These are phyloP conservation scores for Phaeosphaeria sp. DNA, from an alignment of 2,329 filamentous ascomycete species.

Conservation along the genomic window DNA sequence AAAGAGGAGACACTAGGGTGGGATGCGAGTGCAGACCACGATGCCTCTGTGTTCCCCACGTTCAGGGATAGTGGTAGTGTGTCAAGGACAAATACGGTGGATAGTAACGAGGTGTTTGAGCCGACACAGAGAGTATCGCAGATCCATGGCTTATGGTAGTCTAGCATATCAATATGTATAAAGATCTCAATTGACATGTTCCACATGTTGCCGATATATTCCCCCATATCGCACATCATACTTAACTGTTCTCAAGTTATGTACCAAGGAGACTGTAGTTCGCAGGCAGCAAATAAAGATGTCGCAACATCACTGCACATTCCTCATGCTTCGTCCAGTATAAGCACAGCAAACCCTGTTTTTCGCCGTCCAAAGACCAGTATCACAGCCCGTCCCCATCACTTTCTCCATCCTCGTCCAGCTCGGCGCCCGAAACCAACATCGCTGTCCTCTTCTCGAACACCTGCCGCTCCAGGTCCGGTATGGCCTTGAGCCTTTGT, in stretches of 20 bases:
- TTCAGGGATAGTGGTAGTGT: constrained; percentile 51
- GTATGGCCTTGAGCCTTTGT: constrained; percentile 13
- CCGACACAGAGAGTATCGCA: constrained; percentile 78
- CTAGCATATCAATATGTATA: not conserved
- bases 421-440: not conserved
- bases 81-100: constrained; percentile 29
- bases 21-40: constrained; percentile 69
- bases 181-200: not conserved
- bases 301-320: not conserved
- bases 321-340: not conserved
- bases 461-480: constrained; percentile 25
- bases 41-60: constrained; percentile 49
- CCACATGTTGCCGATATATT: no score
- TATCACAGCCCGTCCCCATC: not conserved
- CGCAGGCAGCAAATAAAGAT: not conserved
- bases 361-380: not conserved
- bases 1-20: constrained; percentile 74
- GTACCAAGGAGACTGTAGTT: no score
- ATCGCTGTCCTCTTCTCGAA: constrained; percentile 6
- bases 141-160: constrained; percentile 44
- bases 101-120: constrained; percentile 58
- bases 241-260: no score
- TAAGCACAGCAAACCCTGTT: not conserved
- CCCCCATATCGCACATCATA: no score
- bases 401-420: not conserved